A percentile compares a stretch with the other conserved stretches of the same genome.
These are phyloP conservation scores for Calonectria hongkongensis DNA, from an alignment of 2,329 filamentous ascomycete species.

Conservation along the genomic window DNA sequence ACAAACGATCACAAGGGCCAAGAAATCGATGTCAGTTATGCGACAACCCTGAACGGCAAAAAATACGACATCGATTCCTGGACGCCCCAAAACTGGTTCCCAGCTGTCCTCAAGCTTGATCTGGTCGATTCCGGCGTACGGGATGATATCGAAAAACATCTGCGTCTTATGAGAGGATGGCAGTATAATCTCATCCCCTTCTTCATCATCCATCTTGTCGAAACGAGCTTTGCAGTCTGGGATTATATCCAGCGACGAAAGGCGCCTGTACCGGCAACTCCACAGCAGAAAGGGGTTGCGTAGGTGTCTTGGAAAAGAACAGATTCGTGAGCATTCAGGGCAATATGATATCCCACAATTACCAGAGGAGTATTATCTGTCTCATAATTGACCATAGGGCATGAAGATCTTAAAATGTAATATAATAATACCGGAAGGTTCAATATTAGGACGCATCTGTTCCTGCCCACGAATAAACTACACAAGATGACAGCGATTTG, in stretches of 20 bases:
- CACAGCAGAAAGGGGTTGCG: background rate
- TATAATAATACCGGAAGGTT: background rate
- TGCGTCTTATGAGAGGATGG: slow-evolving; percentile 55
- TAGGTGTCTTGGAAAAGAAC: background rate
- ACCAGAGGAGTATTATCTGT: background rate
- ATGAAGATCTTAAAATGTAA: background rate
- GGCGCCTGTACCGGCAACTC: background rate
- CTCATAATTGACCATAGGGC: background rate
- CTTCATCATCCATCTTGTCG: slow-evolving; percentile 53
- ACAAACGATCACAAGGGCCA: slow-evolving; percentile 53
- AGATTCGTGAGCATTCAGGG: background rate
- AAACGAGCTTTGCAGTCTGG: slow-evolving; percentile 51
- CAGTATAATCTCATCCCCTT: slow-evolving; percentile 57
- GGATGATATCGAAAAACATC: slow-evolving; percentile 48
- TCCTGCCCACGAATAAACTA: too few relatives aligned
- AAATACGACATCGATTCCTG: slow-evolving; percentile 51
- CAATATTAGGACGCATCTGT: background rate
- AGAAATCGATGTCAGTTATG: slow-evolving; percentile 43
- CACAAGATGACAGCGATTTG: too few relatives aligned
- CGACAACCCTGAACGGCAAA: slow-evolving; percentile 37
- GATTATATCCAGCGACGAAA: slow-evolving; percentile 47
- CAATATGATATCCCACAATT: background rate
- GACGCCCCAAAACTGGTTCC: slow-evolving; percentile 56
- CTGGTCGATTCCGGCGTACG: slow-evolving; percentile 41
- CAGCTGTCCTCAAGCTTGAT: slow-evolving; percentile 51